A percentile compares a stretch with the other conserved stretches of the same genome.
Conservation (phyloP, 164 flowering plant species). For the Stephania yunnanensis region DNA sequence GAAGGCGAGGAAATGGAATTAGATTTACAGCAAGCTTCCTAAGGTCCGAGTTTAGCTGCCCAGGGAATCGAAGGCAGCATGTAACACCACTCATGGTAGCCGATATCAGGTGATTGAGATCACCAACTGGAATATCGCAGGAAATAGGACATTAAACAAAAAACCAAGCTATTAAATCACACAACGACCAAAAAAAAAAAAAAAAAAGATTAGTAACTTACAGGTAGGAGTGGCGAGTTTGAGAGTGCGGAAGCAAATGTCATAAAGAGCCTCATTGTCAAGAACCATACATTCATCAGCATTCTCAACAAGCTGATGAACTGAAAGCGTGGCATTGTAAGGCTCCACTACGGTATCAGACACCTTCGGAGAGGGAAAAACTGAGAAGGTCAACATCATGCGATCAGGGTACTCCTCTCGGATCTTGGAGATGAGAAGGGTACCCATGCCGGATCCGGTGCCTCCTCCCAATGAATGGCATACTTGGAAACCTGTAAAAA, state of each 20-base stretch:
- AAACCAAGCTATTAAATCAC: not conserved
- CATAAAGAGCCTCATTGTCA: constrained; percentile 15
- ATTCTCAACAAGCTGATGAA: constrained; percentile 19
- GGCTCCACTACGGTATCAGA: constrained; percentile 18
- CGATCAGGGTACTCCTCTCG: constrained; percentile 18
- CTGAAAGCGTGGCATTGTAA: constrained; percentile 14
- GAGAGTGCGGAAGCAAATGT: constrained; percentile 14
- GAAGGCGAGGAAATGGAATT: constrained; percentile 15
- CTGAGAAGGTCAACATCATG: constrained; percentile 16
- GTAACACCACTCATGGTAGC: constrained; percentile 18
- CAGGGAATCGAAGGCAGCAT: constrained; percentile 17
- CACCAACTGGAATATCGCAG: constrained; percentile 9
- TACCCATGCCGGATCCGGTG: constrained; percentile 16
- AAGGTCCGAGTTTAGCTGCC: constrained; percentile 13
- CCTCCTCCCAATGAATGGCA: constrained; percentile 17
- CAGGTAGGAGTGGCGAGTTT: constrained; percentile 15
- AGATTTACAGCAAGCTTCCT: constrained; percentile 12
- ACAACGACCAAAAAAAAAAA: not conserved
- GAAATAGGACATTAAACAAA: not conserved
- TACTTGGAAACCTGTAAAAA: constrained; percentile 11
- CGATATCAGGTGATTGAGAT: constrained; percentile 15
- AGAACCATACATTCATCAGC: constrained; percentile 17
- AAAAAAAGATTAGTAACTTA: constrained; percentile 1
- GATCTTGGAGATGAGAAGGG: constrained; percentile 15
- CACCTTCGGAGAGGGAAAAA: constrained; percentile 17